Conservation (phyloP, 495 filamentous ascomycete genomes). For the Trichocladium antarcticum region DNA sequence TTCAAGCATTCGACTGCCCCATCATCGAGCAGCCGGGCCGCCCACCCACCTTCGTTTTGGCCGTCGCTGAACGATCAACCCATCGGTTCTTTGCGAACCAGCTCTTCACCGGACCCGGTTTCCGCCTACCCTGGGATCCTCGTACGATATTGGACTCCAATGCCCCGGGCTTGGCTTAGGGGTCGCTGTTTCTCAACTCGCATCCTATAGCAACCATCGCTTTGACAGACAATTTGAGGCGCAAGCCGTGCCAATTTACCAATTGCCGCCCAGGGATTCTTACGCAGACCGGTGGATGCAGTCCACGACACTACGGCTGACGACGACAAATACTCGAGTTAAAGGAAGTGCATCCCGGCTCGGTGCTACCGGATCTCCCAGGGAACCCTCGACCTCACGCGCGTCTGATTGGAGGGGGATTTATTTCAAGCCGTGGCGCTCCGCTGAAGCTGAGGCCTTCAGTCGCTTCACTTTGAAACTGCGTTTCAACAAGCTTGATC, state of each 20-base stretch:
- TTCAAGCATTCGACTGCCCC: too few species aligned
- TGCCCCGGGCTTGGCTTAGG: slow-evolving; percentile 6
- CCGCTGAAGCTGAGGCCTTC: background rate
- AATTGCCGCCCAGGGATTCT: slow-evolving; percentile 3
- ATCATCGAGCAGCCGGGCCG: too few species aligned
- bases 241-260: slow-evolving; percentile 5
- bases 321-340: background rate
- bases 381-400: background rate
- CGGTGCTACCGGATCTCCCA: background rate
- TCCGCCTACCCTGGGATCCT: background rate
- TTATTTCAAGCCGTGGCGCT: background rate
- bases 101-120: background rate
- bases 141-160: background rate
- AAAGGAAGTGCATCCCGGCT: background rate
- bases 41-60: too few species aligned
- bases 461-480: slow-evolving; percentile 8
- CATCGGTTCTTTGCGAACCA: slow-evolving; percentile 5
- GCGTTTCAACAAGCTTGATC: slow-evolving; percentile 1
- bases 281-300: background rate
- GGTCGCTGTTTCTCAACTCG: slow-evolving; percentile 5
- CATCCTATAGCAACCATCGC: slow-evolving; percentile 16
- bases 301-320: background rate
- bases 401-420: background rate
- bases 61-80: too few species aligned
- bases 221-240: background rate